Percentiles rank a stretch among this genome's conserved stretches.
Conservation (phyloP, 163 green algal genomes). For the Chlorella variabilis region DNA sequence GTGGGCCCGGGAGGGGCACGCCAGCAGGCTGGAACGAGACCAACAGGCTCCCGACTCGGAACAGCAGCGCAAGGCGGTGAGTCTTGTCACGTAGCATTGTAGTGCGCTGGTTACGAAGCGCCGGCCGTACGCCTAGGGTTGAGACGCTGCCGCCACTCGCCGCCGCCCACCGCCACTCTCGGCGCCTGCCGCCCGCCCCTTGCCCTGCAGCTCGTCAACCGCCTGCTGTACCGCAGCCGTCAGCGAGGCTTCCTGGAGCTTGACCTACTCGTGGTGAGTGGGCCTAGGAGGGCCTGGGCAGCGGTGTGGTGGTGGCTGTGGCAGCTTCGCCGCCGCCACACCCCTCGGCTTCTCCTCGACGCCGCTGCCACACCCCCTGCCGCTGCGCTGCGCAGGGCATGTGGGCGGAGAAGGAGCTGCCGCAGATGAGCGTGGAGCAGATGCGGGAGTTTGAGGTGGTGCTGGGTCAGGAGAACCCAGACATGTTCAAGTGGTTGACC, state of each 20-base stretch:
- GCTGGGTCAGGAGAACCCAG: constrained; percentile 84
- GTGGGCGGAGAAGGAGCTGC: constrained; percentile 76
- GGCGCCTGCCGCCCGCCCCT: too few species aligned
- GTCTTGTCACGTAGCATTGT: not conserved
- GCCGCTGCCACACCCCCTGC: too few species aligned
- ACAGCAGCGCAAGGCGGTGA: not conserved
- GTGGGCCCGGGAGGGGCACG: too few species aligned
- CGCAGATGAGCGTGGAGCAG: constrained; percentile 50
- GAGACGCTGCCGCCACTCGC: too few species aligned
- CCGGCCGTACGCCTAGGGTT: too few species aligned
- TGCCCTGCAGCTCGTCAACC: constrained; percentile 64
- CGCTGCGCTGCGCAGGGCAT: constrained; percentile 51
- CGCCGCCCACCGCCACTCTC: too few species aligned
- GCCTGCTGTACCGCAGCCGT: constrained; percentile 78
- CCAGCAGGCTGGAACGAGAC: not conserved
- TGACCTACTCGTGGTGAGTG: constrained; percentile 71
- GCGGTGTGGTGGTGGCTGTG: too few species aligned
- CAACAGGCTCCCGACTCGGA: not conserved
- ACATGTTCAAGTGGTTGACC: constrained; percentile 93
- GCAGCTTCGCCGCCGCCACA: too few species aligned
- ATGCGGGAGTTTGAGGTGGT: constrained; percentile 60
- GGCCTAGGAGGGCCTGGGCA: too few species aligned
- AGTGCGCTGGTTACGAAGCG: too few species aligned
- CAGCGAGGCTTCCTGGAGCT: constrained; percentile 86
- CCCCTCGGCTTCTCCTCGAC: too few species aligned